Percentiles rank a stretch among this genome's conserved stretches.
phyloP scores from a whole-genome alignment of 106 monocot species.

The Xerophyta viscosa region DNA sequence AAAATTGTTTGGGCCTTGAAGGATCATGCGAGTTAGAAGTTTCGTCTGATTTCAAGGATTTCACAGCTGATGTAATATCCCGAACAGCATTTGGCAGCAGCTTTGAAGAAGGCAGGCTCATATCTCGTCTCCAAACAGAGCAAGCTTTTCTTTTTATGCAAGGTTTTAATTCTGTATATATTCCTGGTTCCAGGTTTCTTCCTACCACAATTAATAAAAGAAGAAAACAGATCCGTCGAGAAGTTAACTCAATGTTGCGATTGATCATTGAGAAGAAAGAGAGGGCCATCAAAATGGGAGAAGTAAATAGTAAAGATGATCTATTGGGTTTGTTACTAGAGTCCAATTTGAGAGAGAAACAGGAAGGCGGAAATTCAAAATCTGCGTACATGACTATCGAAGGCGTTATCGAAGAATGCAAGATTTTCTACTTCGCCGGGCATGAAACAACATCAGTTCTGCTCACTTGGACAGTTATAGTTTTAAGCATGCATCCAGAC shows the following conservation, averaged over 20 bases:
- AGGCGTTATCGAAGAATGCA: conserved; percentile 37
- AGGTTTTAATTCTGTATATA: conserved; percentile 6
- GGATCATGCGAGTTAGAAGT: conserved; percentile 34
- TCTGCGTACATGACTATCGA: conserved; percentile 13
- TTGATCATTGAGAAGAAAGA: conserved; percentile 47
- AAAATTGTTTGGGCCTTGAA: conserved; percentile 1
- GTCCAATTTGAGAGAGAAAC: conserved; percentile 9
- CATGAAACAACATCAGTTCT: conserved; percentile 31
- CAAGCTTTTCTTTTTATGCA: conserved; percentile 19
- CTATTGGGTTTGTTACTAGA: conserved; percentile 22
- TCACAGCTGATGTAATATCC: conserved; percentile 73
- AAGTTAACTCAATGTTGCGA: conserved; percentile 19
- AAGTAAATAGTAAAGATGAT: conserved; percentile 12
- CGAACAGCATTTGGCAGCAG: too few species aligned
- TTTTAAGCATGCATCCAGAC: conserved; percentile 22
- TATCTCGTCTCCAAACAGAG: conserved; percentile 37
- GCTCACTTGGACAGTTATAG: conserved; percentile 31
- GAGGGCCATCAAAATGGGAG: conserved; percentile 19
- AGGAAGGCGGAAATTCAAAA: background rate
- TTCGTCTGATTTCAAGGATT: conserved; percentile 46
- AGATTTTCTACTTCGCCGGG: conserved; percentile 36
- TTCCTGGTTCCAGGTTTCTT: conserved; percentile 54
- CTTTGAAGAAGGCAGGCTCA: too few species aligned
- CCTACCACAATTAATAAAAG: conserved; percentile 31
- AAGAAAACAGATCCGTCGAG: conserved; percentile 20